Conservation (phyloP, 2,329 filamentous ascomycete genomes). For the Chaetomiaceae sp. region DNA sequence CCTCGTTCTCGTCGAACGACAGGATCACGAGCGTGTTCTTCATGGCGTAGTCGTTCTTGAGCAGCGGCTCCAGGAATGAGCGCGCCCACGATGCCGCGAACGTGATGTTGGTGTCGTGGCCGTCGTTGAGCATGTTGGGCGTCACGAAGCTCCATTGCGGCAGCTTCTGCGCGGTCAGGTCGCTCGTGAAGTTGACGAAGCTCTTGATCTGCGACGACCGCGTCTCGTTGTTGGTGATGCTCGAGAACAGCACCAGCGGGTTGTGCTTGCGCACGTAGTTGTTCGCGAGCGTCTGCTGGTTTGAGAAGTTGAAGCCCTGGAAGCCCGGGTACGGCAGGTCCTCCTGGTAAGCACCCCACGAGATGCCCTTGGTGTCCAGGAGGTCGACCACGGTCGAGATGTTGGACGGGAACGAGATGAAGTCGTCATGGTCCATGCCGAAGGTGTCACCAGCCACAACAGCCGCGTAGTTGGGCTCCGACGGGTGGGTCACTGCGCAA, state of each 20-base stretch:
- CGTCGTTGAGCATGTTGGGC: conserved; percentile 70
- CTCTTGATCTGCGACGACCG: conserved; percentile 69
- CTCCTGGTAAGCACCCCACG: conserved; percentile 71
- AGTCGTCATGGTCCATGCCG: conserved; percentile 63
- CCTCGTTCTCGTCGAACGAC: conserved; percentile 74
- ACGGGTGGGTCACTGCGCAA: conserved; percentile 61
- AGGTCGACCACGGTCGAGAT: conserved; percentile 63
- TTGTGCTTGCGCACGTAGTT: conserved; percentile 77
- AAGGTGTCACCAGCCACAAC: conserved; percentile 65
- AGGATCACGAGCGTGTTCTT: conserved; percentile 68
- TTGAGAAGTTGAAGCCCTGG: conserved; percentile 57
- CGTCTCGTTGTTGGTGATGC: conserved; percentile 50
- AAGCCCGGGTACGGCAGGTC: conserved; percentile 71
- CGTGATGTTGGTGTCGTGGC: conserved; percentile 66
- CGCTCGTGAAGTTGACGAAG: conserved; percentile 60
- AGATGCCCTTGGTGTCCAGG: conserved; percentile 57
- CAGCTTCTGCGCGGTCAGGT: conserved; percentile 55
- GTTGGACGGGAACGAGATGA: conserved; percentile 52
- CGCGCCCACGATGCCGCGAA: conserved; percentile 63
- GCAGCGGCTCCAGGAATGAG: conserved; percentile 62
- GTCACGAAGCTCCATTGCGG: conserved; percentile 70
- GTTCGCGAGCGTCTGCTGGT: conserved; percentile 59
- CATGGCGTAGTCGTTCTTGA: conserved; percentile 65
- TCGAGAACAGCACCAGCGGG: conserved; percentile 58
- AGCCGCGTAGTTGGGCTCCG: conserved; percentile 70